Conservation (phyloP, 139 green algal genomes). For the Ettlia oleoabundans region DNA sequence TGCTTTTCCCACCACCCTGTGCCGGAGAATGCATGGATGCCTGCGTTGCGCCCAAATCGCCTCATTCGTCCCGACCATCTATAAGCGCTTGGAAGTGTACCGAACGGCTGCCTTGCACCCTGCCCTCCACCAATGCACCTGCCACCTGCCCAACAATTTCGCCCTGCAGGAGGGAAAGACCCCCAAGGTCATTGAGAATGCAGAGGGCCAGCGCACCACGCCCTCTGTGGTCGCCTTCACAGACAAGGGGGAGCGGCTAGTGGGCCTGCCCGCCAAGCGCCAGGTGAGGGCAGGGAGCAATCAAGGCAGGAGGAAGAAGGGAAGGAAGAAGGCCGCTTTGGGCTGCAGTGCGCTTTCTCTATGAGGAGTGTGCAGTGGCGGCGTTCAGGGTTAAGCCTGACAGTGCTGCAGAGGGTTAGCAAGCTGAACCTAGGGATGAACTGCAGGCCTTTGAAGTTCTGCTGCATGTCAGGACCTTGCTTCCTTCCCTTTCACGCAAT, state of each 20-base stretch:
- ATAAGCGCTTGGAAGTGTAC: neutral
- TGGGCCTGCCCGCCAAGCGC: slow-evolving; percentile 96
- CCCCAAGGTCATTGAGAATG: slow-evolving; percentile 98
- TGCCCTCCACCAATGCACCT: no score
- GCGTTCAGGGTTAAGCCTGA: no score
- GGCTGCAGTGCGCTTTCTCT: neutral
- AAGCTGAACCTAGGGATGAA: no score
- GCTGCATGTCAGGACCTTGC: no score
- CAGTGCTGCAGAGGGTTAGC: no score
- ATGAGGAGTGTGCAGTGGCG: neutral
- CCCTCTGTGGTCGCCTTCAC: slow-evolving; percentile 98
- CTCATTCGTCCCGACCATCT: neutral
- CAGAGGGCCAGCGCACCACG: slow-evolving; percentile 95
- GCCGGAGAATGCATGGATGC: neutral
- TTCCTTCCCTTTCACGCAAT: no score
- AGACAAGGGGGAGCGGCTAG: slow-evolving; percentile 95
- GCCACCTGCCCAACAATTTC: no score
- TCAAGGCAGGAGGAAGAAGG: no score
- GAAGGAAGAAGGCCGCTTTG: neutral
- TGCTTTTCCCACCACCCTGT: neutral
- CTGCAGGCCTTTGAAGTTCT: no score
- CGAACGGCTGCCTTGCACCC: neutral
- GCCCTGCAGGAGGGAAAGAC: slow-evolving; percentile 58
- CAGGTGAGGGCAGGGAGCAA: slow-evolving; percentile 59
- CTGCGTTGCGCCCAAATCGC: neutral